Conservation (phyloP, 495 filamentous ascomycete species). For the Penicillium odoratum region DNA sequence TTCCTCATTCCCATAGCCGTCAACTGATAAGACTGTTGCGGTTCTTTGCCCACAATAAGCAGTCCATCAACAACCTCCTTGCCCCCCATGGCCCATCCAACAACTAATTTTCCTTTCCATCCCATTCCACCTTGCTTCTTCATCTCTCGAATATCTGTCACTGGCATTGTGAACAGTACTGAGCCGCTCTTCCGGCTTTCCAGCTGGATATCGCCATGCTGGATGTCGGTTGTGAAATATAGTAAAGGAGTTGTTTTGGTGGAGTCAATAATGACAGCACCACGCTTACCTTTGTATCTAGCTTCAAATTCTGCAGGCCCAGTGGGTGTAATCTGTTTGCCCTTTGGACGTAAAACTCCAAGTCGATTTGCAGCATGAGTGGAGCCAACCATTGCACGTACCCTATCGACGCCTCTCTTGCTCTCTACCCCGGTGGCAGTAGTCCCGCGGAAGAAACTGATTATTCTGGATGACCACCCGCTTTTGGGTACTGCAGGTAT, state of each 20-base stretch:
- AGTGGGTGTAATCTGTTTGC: conserved; percentile 36
- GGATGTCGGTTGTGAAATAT: conserved; percentile 48
- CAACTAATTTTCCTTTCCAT: conserved; percentile 84
- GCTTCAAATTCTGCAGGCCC: conserved; percentile 77
- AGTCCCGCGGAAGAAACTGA: conserved; percentile 67
- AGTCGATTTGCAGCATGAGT: conserved; percentile 66
- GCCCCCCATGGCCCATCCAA: conserved; percentile 73
- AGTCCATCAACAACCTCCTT: conserved; percentile 78
- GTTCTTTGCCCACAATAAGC: conserved; percentile 57
- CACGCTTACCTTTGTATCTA: conserved; percentile 69
- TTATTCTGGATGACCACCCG: conserved; percentile 50
- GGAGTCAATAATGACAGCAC: conserved; percentile 67
- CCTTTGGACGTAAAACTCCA: conserved; percentile 58
- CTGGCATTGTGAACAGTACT: conserved; percentile 48
- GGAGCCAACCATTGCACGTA: conserved; percentile 63
- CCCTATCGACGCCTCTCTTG: conserved; percentile 64
- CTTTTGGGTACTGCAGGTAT: conserved; percentile 23
- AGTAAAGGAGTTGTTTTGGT: conserved; percentile 35
- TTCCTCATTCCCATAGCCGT: conserved; percentile 75
- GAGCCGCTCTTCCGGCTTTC: conserved; percentile 39
- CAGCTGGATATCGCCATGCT: conserved; percentile 27
- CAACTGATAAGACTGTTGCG: conserved; percentile 55
- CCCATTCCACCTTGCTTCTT: conserved; percentile 83
- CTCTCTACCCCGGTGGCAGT: conserved; percentile 67
- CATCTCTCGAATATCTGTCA: conserved; percentile 65